These are phyloP conservation scores for Claviceps sp. DNA, from an alignment of 2,329 filamentous ascomycete species.

Conservation along the genomic window DNA sequence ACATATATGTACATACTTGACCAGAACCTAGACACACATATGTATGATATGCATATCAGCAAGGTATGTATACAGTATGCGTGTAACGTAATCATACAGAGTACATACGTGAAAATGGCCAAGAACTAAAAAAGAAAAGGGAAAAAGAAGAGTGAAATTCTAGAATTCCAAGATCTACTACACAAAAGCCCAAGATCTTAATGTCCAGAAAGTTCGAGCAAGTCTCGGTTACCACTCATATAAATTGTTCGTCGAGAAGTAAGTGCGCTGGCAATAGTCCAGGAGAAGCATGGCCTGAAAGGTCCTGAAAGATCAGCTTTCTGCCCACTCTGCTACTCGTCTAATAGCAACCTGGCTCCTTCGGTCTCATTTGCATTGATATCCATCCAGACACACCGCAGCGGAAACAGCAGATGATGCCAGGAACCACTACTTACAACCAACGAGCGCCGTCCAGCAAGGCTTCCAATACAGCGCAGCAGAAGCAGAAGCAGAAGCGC, in stretches of 20 bases:
- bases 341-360: background rate
- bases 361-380: background rate
- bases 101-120: too few relatives aligned
- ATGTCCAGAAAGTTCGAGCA: conserved; percentile 21
- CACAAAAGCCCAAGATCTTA: too few relatives aligned
- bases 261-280: conserved; percentile 16
- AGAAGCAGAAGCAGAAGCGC: background rate
- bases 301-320: background rate
- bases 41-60: too few relatives aligned
- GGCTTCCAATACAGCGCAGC: background rate
- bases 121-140: conserved; percentile 1
- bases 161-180: conserved; percentile 9
- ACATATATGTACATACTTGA: too few relatives aligned
- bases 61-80: too few relatives aligned
- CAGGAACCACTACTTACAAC: background rate
- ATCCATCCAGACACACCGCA: background rate
- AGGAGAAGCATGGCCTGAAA: conserved; percentile 9
- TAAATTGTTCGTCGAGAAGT: conserved; percentile 22
- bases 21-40: background rate
- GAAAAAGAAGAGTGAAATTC: conserved; percentile 7
- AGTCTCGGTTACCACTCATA: conserved; percentile 31
- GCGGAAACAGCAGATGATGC: background rate
- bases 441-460: background rate
- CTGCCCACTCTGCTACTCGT: background rate
- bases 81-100: too few relatives aligned